phyloP scores from a whole-genome alignment of 176 grass and related monocot species.

The Musa troglodytarum region DNA sequence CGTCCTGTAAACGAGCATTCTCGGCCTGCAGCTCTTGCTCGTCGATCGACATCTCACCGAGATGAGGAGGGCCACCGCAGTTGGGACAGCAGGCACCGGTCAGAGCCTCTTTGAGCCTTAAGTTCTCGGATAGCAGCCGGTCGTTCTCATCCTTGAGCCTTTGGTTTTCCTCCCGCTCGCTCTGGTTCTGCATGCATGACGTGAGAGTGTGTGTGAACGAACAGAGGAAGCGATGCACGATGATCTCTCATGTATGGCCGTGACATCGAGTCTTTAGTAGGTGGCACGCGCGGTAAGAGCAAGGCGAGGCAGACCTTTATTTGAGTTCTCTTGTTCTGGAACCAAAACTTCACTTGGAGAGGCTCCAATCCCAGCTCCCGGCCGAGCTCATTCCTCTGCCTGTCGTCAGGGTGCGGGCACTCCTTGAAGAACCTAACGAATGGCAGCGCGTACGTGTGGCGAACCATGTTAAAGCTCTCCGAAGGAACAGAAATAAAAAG shows the following conservation, averaged over 20 bases:
- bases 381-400: conserved; percentile 17
- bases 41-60: conserved; percentile 16
- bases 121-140: conserved; percentile 33
- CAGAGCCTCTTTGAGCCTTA: conserved; percentile 18
- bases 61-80: conserved; percentile 15
- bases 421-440: conserved; percentile 18
- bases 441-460: not conserved
- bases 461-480: not conserved
- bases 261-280: not conserved
- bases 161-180: conserved; percentile 42
- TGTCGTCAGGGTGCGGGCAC: conserved; percentile 27
- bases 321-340: conserved; percentile 32
- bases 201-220: not conserved
- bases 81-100: conserved; percentile 12
- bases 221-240: not conserved
- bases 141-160: conserved; percentile 46
- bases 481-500: not conserved
- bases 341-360: conserved; percentile 33
- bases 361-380: conserved; percentile 7
- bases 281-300: no score
- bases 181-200: conserved; percentile 23
- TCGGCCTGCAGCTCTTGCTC: conserved; percentile 22
- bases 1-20: conserved; percentile 24
- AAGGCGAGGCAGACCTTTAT: conserved; percentile 6
- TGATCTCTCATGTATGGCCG: not conserved